These are phyloP conservation scores for Triticum aestivum DNA, from an alignment of 176 grass and related monocot genomes.

Conservation along the genomic window IWGSC_CS_RefSeq_v2.1 NC_057800.1:558559741-558560240, in stretches of 20 bases:
- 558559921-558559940: background rate
- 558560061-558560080: background rate
- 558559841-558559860: background rate
- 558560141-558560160: constrained; percentile 80
- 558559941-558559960: constrained; percentile 1
- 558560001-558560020: constrained; percentile 79
- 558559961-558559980: constrained; percentile 58
- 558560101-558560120: constrained; percentile 50
- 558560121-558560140: constrained; percentile 90
- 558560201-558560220: constrained; percentile 41
- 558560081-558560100: background rate
- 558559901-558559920: background rate
- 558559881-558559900: background rate
- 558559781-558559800: no score
- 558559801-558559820: background rate
- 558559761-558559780: background rate
- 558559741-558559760: background rate
- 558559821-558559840: constrained; percentile 15
- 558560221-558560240: background rate
- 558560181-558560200: constrained; percentile 87
- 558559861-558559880: background rate
- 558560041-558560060: constrained; percentile 13
- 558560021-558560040: constrained; percentile 82
- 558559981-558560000: constrained; percentile 89
- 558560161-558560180: constrained; percentile 69